Evolutionary conservation across 169 alveolate genomes (phyloP).

Genomic region (Amoebophrya sp.): DNA sequence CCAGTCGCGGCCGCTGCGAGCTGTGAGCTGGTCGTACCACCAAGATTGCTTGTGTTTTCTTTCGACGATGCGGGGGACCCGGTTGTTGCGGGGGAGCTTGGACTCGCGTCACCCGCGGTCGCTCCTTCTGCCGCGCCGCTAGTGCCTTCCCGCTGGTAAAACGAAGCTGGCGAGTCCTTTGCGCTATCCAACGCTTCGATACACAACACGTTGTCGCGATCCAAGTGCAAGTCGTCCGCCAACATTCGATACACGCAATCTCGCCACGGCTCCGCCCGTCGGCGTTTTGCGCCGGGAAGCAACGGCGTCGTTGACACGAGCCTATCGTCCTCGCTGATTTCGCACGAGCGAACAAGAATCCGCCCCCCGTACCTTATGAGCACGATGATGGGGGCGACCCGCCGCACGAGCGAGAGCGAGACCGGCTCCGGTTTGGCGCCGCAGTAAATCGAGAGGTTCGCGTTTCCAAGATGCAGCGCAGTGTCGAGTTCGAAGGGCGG

Average conservation of each 20-base stretch:
- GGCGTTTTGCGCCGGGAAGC: not conserved
- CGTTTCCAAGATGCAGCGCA: not conserved
- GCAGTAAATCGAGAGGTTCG: not conserved
- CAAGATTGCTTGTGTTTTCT: too few species aligned
- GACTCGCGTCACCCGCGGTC: too few species aligned
- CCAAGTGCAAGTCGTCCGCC: not conserved
- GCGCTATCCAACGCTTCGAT: not conserved
- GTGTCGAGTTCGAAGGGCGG: not conserved
- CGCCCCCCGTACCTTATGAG: not conserved
- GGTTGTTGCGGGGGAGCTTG: too few species aligned
- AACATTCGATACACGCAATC: not conserved
- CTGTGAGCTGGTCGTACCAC: too few species aligned
- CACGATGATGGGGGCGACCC: not conserved
- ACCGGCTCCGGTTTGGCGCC: not conserved
- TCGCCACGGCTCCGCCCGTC: not conserved
- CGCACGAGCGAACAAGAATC: not conserved
- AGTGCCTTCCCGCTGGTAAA: too few species aligned
- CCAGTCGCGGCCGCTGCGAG: too few species aligned
- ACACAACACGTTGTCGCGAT: not conserved
- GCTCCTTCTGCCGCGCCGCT: too few species aligned
- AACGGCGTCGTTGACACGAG: not conserved
- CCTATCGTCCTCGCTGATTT: not conserved
- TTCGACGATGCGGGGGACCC: too few species aligned
- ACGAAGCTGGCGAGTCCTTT: too few species aligned
- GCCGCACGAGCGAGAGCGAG: not conserved